These are phyloP conservation scores for Caloboletus firmus DNA, from an alignment of 1,284 basidiomycete species.

Conservation along the genomic window DNA sequence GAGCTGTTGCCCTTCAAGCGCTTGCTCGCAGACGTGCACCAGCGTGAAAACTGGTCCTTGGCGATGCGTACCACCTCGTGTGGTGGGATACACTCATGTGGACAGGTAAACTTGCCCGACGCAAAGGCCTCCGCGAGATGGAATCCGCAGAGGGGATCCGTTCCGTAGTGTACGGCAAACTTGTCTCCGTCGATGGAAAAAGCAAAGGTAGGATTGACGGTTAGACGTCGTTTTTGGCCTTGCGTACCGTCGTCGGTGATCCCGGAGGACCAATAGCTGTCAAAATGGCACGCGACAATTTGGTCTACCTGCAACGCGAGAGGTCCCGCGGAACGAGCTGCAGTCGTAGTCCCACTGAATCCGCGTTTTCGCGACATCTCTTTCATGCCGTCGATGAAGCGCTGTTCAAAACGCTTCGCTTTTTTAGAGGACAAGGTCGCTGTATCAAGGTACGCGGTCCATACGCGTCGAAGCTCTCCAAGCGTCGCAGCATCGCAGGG, in stretches of 20 bases:
- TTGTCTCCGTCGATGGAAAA: slow-evolving; percentile 45
- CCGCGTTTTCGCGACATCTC: background rate
- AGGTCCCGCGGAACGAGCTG: slow-evolving; percentile 43
- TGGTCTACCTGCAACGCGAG: slow-evolving; percentile 21
- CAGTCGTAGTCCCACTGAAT: background rate
- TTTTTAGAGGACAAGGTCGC: slow-evolving; percentile 13
- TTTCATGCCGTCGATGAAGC: slow-evolving; percentile 14
- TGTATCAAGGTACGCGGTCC: slow-evolving; percentile 39
- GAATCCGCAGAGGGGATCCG: slow-evolving; percentile 46
- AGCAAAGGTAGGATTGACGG: slow-evolving; percentile 48
- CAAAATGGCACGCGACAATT: slow-evolving; percentile 26
- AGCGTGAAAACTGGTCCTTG: slow-evolving; percentile 25
- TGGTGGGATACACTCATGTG: background rate
- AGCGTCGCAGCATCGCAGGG: slow-evolving; percentile 43
- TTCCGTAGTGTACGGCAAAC: slow-evolving; percentile 48
- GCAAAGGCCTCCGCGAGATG: slow-evolving; percentile 44
- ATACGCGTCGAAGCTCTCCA: slow-evolving; percentile 42
- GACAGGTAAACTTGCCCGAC: slow-evolving; percentile 8
- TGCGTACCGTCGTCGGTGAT: slow-evolving; percentile 33
- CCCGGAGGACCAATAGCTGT: slow-evolving; percentile 46
- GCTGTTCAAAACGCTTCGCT: slow-evolving; percentile 19
- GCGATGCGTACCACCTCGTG: slow-evolving; percentile 18
- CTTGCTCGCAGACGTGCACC: slow-evolving; percentile 21
- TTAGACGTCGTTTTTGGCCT: slow-evolving; percentile 19
- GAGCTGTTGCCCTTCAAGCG: slow-evolving; percentile 15